Evolutionary conservation across 306 rosid genomes (phyloP).

Genomic region (Rosa chinensis): DNA sequence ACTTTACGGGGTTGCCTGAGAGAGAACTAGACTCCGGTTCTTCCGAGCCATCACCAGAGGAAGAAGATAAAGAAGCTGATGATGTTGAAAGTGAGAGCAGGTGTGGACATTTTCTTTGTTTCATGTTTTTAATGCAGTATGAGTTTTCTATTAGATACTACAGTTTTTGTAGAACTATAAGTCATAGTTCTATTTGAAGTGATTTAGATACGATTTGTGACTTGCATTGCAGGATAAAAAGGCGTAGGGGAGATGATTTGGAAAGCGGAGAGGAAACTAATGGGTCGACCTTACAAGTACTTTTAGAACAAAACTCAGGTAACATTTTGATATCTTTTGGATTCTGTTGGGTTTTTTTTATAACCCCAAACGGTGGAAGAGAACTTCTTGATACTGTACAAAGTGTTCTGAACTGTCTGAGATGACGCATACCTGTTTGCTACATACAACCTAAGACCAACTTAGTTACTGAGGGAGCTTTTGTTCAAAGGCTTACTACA

Average conservation of each 20-base stretch:
- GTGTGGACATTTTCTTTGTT: no score
- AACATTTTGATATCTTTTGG: not conserved
- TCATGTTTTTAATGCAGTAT: no score
- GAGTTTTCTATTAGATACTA: no score
- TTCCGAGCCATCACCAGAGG: no score
- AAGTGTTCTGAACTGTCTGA: not conserved
- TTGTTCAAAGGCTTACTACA: not conserved
- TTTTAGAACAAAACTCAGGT: not conserved
- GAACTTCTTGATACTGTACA: not conserved
- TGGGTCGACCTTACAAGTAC: not conserved
- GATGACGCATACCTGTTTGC: not conserved
- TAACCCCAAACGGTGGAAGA: not conserved
- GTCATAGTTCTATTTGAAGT: no score
- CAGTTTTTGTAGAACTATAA: no score
- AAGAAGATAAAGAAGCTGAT: no score
- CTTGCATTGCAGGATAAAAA: slow-evolving; percentile 13
- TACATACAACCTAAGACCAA: not conserved
- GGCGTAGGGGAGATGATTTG: slow-evolving; percentile 6
- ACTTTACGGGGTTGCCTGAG: no score
- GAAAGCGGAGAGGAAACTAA: not conserved
- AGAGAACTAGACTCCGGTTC: no score
- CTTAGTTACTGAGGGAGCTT: not conserved
- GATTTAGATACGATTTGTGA: not conserved
- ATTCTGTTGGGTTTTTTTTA: not conserved
- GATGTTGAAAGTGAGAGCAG: no score